Conservation (phyloP, 805 yeast species). For the Candida taoyuanica region DNA sequence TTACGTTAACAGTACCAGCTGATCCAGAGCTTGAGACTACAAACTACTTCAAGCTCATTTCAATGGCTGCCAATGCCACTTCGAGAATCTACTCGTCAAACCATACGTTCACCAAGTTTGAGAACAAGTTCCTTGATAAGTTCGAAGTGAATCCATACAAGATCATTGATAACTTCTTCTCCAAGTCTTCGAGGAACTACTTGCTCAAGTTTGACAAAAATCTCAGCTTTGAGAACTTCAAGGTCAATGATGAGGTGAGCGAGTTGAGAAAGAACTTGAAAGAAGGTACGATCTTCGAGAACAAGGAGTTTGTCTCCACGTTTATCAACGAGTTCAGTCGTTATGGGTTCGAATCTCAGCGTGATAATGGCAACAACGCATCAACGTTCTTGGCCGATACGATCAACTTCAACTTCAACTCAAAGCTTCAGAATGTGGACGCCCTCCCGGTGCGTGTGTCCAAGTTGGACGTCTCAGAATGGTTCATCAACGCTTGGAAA, state of each 20-base stretch:
- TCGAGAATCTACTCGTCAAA: slow-evolving; percentile 30
- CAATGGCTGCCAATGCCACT: slow-evolving; percentile 33
- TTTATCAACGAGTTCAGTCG: slow-evolving; percentile 26
- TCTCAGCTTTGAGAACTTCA: slow-evolving; percentile 28
- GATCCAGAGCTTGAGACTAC: slow-evolving; percentile 20
- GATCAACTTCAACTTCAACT: slow-evolving; percentile 27
- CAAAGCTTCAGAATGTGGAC: slow-evolving; percentile 23
- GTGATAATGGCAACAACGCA: slow-evolving; percentile 18
- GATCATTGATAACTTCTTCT: slow-evolving; percentile 31
- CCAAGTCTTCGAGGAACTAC: slow-evolving; percentile 33
- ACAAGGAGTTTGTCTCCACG: slow-evolving; percentile 24
- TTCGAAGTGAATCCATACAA: slow-evolving; percentile 37
- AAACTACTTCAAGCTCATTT: slow-evolving; percentile 31
- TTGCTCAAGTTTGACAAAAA: slow-evolving; percentile 30
- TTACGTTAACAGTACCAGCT: slow-evolving; percentile 32
- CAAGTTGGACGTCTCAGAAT: slow-evolving; percentile 33
- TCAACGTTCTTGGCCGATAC: slow-evolving; percentile 26
- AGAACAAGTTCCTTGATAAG: slow-evolving; percentile 36
- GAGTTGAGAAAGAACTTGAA: slow-evolving; percentile 24
- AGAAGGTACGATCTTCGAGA: slow-evolving; percentile 22
- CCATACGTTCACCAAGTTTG: slow-evolving; percentile 35
- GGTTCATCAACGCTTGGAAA: slow-evolving; percentile 38
- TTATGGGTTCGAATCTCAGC: slow-evolving; percentile 23
- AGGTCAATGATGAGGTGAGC: slow-evolving; percentile 22
- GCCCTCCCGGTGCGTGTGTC: slow-evolving; percentile 31